These are phyloP conservation scores for Fraxinus anomala DNA, from an alignment of 257 asterid genomes.

Conservation along the genomic window DNA sequence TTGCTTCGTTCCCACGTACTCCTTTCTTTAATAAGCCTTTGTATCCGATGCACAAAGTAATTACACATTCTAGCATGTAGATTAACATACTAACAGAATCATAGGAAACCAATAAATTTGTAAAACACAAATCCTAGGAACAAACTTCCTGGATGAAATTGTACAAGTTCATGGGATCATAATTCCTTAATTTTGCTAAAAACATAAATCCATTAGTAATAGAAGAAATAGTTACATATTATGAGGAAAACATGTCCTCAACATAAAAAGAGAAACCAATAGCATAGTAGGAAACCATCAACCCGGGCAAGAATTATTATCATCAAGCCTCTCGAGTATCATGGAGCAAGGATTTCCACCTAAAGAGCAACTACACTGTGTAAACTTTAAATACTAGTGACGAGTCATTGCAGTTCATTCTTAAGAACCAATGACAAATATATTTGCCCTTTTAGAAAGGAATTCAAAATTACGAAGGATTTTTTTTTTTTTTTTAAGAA, in stretches of 20 bases:
- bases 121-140: not conserved
- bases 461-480: not conserved
- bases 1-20: constrained; percentile 15
- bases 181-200: not conserved
- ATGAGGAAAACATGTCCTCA: not conserved
- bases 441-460: not conserved
- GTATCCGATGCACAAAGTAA: not conserved
- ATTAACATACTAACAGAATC: not conserved
- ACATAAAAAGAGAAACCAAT: not conserved
- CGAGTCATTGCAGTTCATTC: not conserved
- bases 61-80: not conserved
- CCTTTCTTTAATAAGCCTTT: not conserved
- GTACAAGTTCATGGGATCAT: not conserved
- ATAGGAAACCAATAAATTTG: not conserved
- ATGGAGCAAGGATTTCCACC: not conserved
- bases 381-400: not conserved
- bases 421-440: not conserved
- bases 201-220: not conserved
- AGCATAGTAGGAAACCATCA: not conserved
- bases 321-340: not conserved
- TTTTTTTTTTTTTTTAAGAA: no score
- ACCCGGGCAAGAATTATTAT: not conserved
- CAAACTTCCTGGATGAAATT: not conserved
- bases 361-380: not conserved
- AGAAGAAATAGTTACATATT: not conserved